Percentiles rank a stretch among this genome's conserved stretches.
phyloP scores from a whole-genome alignment of 2,329 filamentous ascomycete genomes.

The Xylariaceae sp. region DNA sequence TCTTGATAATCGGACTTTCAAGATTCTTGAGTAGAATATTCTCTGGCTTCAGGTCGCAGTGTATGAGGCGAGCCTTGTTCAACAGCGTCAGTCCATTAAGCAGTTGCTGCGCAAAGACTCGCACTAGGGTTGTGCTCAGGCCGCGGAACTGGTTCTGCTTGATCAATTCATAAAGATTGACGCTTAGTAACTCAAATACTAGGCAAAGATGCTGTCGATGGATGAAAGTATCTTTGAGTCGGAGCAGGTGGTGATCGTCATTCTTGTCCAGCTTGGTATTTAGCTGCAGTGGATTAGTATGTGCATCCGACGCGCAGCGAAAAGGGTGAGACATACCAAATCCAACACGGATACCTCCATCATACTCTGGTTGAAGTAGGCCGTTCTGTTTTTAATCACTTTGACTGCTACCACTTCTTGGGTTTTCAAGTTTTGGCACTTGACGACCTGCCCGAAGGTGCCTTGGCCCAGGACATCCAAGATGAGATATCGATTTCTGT shows the following conservation, averaged over 20 bases:
- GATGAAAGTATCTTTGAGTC: constrained; percentile 96
- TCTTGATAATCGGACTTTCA: constrained; percentile 98
- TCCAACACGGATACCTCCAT: constrained; percentile 99
- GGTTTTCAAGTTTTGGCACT: constrained; percentile 97
- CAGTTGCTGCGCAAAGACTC: constrained; percentile 95
- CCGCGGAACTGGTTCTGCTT: constrained; percentile 99
- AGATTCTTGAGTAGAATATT: constrained; percentile 98
- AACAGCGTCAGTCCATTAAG: constrained; percentile 87
- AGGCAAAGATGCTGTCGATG: constrained; percentile 95
- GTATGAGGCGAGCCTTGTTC: constrained; percentile 94
- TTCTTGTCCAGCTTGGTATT: constrained; percentile 99
- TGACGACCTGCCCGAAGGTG: constrained; percentile 97
- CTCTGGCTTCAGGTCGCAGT: constrained; percentile 97
- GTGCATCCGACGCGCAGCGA: neutral
- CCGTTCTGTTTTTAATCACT: constrained; percentile 97
- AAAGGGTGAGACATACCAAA: constrained; percentile 55
- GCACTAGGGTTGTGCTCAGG: constrained; percentile 90
- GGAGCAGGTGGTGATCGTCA: constrained; percentile 91
- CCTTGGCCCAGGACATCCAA: constrained; percentile 95
- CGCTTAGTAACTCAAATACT: constrained; percentile 92
- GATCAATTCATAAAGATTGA: constrained; percentile 97
- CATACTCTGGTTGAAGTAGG: constrained; percentile 99
- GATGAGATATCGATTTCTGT: constrained; percentile 89
- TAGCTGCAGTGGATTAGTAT: constrained; percentile 52
- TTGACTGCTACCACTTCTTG: constrained; percentile 98